Evolutionary conservation across 1,139 yeast genomes (phyloP).

Genomic region (Meyerozyma smithsonii): DNA sequence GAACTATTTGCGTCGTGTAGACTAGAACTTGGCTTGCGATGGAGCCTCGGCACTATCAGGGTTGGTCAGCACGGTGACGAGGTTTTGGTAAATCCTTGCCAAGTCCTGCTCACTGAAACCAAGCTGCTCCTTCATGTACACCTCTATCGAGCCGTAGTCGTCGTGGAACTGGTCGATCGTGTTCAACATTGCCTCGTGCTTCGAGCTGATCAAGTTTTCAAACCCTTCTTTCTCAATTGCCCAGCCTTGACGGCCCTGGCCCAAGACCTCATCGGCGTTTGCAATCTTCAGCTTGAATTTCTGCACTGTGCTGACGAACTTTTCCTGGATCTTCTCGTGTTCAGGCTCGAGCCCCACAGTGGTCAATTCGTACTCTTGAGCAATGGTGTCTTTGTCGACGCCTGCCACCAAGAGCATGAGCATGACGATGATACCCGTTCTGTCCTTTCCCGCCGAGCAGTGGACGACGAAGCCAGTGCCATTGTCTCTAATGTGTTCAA

Average conservation of each 20-base stretch:
- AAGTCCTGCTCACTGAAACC: slow-evolving; percentile 48
- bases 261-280: slow-evolving; percentile 21
- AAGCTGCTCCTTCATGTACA: slow-evolving; percentile 45
- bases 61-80: slow-evolving; percentile 20
- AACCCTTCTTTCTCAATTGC: slow-evolving; percentile 45
- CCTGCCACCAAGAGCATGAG: slow-evolving; percentile 58
- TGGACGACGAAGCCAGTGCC: slow-evolving; percentile 54
- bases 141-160: slow-evolving; percentile 53
- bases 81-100: slow-evolving; percentile 40
- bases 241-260: slow-evolving; percentile 38
- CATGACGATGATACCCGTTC: slow-evolving; percentile 76
- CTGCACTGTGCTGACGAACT: slow-evolving; percentile 27
- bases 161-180: slow-evolving; percentile 47
- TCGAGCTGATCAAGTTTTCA: slow-evolving; percentile 56
- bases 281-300: slow-evolving; percentile 25
- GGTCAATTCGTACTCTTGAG: slow-evolving; percentile 73
- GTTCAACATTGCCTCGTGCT: slow-evolving; percentile 69
- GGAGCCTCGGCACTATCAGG: background rate
- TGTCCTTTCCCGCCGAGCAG: slow-evolving; percentile 85
- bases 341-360: slow-evolving; percentile 58
- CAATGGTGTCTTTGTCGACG: slow-evolving; percentile 60
- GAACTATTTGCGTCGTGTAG: too few relatives aligned
- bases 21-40: slow-evolving; percentile 1
- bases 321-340: slow-evolving; percentile 31
- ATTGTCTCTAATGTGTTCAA: slow-evolving; percentile 51